Evolutionary conservation across 768 basidiomycete species (phyloP).

Genomic region (Russula emetica): DNA sequence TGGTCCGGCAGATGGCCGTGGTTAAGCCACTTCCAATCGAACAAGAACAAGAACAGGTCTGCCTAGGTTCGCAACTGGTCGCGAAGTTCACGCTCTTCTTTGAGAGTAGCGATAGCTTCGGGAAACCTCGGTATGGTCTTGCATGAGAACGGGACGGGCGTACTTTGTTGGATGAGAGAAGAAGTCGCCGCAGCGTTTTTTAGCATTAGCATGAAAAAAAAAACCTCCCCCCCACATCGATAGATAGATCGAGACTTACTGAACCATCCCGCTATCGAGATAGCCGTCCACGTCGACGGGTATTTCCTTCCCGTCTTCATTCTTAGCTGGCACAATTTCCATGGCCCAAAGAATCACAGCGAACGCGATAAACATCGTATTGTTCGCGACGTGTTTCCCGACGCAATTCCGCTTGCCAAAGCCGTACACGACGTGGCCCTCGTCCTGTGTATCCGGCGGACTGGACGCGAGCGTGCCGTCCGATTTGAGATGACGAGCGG

Average conservation of each 20-base stretch:
- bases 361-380: slow-evolving; percentile 36
- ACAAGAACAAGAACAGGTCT: background rate
- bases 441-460: slow-evolving; percentile 33
- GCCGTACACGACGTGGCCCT: slow-evolving; percentile 33
- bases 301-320: slow-evolving; percentile 21
- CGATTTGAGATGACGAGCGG: slow-evolving; percentile 31
- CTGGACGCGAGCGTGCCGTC: slow-evolving; percentile 28
- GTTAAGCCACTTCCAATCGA: background rate
- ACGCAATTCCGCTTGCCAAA: slow-evolving; percentile 36
- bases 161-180: slow-evolving; percentile 8
- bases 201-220: background rate
- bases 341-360: slow-evolving; percentile 34
- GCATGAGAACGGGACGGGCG: slow-evolving; percentile 28
- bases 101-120: slow-evolving; percentile 21
- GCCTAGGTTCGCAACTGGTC: background rate
- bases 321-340: slow-evolving; percentile 24
- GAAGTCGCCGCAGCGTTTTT: background rate
- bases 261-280: slow-evolving; percentile 26
- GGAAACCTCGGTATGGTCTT: slow-evolving; percentile 27
- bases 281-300: slow-evolving; percentile 20
- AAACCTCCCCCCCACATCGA: background rate
- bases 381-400: slow-evolving; percentile 36
- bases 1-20: background rate
- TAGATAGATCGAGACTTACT: slow-evolving; percentile 20
- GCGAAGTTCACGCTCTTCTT: slow-evolving; percentile 23